Evolutionary conservation across 768 basidiomycete genomes (phyloP).

Genomic region (Crepidotus variabilis): DNA sequence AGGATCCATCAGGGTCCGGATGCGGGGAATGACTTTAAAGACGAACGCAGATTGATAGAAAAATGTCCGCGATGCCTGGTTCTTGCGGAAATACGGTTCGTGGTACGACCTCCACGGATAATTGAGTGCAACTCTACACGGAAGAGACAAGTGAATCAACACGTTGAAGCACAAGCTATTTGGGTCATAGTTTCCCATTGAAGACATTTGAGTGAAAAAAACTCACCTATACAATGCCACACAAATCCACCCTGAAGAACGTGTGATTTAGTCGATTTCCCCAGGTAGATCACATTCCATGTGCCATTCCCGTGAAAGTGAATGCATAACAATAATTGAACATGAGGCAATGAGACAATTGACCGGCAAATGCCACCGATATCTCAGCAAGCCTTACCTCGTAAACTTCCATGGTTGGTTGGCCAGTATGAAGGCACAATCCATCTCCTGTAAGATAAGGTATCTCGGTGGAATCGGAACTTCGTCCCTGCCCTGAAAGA

Average conservation of each 20-base stretch:
- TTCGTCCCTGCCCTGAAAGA: not conserved
- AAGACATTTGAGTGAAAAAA: not conserved
- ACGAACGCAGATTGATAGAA: not conserved
- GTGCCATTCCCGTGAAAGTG: not conserved
- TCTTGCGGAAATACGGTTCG: not conserved
- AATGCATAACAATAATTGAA: not conserved
- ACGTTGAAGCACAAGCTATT: not conserved
- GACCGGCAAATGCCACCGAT: not conserved
- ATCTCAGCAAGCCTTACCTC: not conserved
- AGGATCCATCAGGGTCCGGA: not conserved
- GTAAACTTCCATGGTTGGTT: not conserved
- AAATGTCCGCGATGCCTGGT: not conserved
- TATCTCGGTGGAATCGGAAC: not conserved
- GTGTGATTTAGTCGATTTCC: not conserved
- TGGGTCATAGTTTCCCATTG: not conserved
- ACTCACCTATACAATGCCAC: not conserved
- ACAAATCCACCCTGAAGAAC: not conserved
- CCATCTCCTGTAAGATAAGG: not conserved
- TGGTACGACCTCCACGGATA: conserved; percentile 26
- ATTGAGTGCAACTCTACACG: conserved; percentile 8
- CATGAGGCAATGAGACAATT: not conserved
- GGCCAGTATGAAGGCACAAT: not conserved
- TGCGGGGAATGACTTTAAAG: not conserved
- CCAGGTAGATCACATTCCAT: not conserved
- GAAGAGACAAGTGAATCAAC: conserved; percentile 7